Evolutionary conservation across 768 basidiomycete genomes (phyloP).

Genomic region (Naganishia onofrii): DNA sequence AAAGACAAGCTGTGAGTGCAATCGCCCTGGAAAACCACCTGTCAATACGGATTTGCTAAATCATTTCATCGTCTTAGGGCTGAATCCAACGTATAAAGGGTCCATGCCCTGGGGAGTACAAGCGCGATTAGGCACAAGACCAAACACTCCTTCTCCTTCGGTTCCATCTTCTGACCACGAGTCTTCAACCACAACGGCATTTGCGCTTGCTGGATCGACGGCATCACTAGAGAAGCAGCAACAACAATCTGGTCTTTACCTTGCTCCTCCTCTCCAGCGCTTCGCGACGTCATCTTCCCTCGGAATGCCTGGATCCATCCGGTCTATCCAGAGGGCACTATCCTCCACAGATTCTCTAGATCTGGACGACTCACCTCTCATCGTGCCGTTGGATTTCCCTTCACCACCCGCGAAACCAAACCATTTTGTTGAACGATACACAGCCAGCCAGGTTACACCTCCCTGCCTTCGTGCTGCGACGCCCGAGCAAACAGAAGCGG

Average conservation of each 20-base stretch:
- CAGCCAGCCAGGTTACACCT: conserved; percentile 7
- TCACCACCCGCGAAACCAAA: conserved; percentile 3
- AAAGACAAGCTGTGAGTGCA: conserved; percentile 1
- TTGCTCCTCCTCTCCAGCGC: conserved; percentile 3
- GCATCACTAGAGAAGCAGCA: background rate
- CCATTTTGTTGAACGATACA: background rate
- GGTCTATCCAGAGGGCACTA: background rate
- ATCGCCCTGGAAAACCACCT: background rate
- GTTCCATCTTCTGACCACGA: background rate
- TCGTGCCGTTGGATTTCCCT: conserved; percentile 6
- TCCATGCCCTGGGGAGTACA: conserved; percentile 20
- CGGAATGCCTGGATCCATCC: background rate
- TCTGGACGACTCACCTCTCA: background rate
- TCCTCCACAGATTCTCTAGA: conserved; percentile 1
- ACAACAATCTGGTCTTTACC: no score
- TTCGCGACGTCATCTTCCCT: background rate
- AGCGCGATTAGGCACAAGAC: conserved; percentile 14
- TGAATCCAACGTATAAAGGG: background rate
- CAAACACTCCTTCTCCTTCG: background rate
- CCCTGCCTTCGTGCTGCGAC: background rate
- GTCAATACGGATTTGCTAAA: background rate
- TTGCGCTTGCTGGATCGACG: conserved; percentile 1
- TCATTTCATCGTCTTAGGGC: background rate
- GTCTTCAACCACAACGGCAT: background rate
- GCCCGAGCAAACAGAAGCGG: background rate